phyloP scores from a whole-genome alignment of 2,329 filamentous ascomycete genomes.

The Tetracladium maxilliforme region DNA sequence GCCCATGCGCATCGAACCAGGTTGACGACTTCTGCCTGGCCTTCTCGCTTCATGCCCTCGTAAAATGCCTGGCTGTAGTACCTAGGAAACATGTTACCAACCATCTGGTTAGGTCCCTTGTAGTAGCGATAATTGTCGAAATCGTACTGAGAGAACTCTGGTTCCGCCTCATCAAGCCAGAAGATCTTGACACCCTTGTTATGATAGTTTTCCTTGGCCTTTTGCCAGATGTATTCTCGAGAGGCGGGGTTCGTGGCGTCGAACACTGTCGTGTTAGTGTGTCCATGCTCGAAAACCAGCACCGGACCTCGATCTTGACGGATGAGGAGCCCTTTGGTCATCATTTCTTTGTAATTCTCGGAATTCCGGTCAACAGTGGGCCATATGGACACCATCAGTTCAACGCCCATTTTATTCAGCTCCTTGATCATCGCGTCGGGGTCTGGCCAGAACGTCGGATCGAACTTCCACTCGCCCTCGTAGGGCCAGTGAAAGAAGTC shows the following conservation, averaged over 20 bases:
- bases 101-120: conserved; percentile 31
- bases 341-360: conserved; percentile 47
- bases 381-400: conserved; percentile 59
- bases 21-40: conserved; percentile 42
- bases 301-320: conserved; percentile 44
- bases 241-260: conserved; percentile 49
- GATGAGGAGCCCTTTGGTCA: conserved; percentile 43
- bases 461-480: conserved; percentile 56
- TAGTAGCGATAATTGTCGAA: conserved; percentile 53
- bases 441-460: conserved; percentile 48
- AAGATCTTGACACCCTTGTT: conserved; percentile 46
- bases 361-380: conserved; percentile 45
- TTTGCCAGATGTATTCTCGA: conserved; percentile 42
- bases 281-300: conserved; percentile 40
- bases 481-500: conserved; percentile 56
- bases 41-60: conserved; percentile 36
- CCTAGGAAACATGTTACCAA: conserved; percentile 45
- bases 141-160: conserved; percentile 49
- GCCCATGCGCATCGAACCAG: conserved; percentile 41
- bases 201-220: conserved; percentile 44
- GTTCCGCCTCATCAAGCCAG: conserved; percentile 58
- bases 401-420: conserved; percentile 39
- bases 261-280: conserved; percentile 43
- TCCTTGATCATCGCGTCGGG: conserved; percentile 51
- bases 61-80: conserved; percentile 45